Evolutionary conservation across 202 grass and related monocot genomes (phyloP).

Genomic region (Bolboschoenoplectus hybrid): DNA sequence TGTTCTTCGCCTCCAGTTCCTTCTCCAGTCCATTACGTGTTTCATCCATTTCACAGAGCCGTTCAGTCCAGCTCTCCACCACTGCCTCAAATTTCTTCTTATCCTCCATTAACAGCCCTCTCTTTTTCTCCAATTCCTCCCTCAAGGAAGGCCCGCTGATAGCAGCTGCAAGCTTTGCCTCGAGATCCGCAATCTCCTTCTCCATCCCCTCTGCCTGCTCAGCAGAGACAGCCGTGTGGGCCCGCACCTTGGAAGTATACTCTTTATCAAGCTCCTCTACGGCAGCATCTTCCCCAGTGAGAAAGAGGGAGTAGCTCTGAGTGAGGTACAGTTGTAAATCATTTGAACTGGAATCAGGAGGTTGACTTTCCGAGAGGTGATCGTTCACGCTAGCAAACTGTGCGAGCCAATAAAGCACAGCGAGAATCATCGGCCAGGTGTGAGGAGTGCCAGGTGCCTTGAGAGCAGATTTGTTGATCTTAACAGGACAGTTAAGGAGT

Average conservation of each 20-base stretch:
- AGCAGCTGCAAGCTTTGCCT: conserved; percentile 45
- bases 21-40: conserved; percentile 42
- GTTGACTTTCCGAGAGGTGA: not conserved
- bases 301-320: conserved; percentile 55
- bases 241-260: conserved; percentile 51
- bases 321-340: conserved; percentile 54
- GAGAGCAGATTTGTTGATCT: conserved; percentile 70
- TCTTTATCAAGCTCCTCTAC: conserved; percentile 61
- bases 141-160: conserved; percentile 47
- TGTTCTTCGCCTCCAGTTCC: conserved; percentile 61
- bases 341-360: conserved; percentile 1
- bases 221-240: not conserved
- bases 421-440: conserved; percentile 73
- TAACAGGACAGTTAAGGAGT: conserved; percentile 53
- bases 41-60: conserved; percentile 61
- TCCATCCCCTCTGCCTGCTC: conserved; percentile 42
- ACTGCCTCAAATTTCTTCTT: conserved; percentile 69
- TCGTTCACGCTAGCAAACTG: conserved; percentile 39
- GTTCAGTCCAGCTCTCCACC: conserved; percentile 58
- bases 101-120: conserved; percentile 51
- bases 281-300: conserved; percentile 52
- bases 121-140: conserved; percentile 48
- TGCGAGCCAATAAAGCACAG: conserved; percentile 77
- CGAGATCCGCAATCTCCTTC: conserved; percentile 52
- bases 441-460: conserved; percentile 79